Evolutionary conservation across 1,284 basidiomycete genomes (phyloP).

Genomic region (Xerocomus minutiporus): DNA sequence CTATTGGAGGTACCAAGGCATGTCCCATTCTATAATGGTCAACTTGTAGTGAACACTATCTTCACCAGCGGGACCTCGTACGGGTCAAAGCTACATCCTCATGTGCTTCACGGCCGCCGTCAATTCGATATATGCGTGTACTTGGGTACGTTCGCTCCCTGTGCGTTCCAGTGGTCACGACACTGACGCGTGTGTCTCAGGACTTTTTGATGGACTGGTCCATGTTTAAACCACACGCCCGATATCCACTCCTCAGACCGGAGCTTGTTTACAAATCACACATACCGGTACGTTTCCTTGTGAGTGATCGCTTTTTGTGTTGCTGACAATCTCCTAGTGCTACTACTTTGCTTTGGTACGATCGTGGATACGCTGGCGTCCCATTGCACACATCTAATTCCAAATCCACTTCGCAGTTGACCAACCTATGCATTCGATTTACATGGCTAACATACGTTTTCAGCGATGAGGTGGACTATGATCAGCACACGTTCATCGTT

Average conservation of each 20-base stretch:
- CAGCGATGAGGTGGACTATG: constrained; percentile 26
- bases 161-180: neutral
- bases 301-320: neutral
- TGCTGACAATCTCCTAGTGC: constrained; percentile 36
- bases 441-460: constrained; percentile 82
- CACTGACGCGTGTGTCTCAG: constrained; percentile 33
- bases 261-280: constrained; percentile 69
- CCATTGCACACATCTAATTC: neutral
- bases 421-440: constrained; percentile 76
- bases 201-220: constrained; percentile 83
- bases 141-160: constrained; percentile 61
- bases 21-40: constrained; percentile 15
- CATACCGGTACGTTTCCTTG: constrained; percentile 45
- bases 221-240: constrained; percentile 56
- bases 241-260: constrained; percentile 61
- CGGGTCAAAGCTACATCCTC: constrained; percentile 50
- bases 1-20: constrained; percentile 39
- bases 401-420: constrained; percentile 39
- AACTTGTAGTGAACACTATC: neutral
- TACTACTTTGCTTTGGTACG: constrained; percentile 74
- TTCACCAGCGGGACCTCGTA: constrained; percentile 25
- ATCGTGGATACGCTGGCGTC: too few species aligned
- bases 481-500: constrained; percentile 50
- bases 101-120: constrained; percentile 63
- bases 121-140: constrained; percentile 65